Percentiles rank a stretch among this genome's conserved stretches.
phyloP scores from a whole-genome alignment of 371 early-diverging fungal species.

The Lichtheimia corymbifera region DNA sequence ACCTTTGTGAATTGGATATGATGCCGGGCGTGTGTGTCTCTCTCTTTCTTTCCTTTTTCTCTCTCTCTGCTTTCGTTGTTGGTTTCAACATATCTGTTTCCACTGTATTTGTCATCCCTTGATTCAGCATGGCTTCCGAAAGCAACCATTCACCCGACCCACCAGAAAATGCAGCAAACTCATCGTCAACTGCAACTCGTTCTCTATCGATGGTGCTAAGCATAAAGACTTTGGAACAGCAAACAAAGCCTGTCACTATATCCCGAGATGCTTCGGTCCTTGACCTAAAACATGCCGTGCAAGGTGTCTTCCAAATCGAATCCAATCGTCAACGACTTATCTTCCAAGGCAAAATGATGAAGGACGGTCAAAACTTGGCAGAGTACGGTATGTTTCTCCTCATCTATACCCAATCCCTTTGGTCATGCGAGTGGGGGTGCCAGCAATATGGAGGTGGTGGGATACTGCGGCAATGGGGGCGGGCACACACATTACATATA shows the following conservation, averaged over 20 bases:
- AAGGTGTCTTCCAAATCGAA: conserved; percentile 52
- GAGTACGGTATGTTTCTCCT: conserved; percentile 51
- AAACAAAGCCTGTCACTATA: conserved; percentile 54
- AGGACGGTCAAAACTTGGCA: conserved; percentile 51
- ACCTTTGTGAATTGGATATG: background rate
- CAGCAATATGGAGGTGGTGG: too few species aligned
- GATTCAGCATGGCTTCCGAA: background rate
- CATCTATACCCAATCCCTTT: background rate
- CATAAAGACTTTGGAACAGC: conserved; percentile 57
- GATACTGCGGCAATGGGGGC: too few species aligned
- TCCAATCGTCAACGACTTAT: conserved; percentile 59
- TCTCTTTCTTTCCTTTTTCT: background rate
- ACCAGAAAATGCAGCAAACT: background rate
- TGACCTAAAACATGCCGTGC: conserved; percentile 56
- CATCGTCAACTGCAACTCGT: background rate
- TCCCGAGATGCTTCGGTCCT: conserved; percentile 54
- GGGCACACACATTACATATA: background rate
- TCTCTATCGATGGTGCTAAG: conserved; percentile 40
- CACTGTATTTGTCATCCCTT: background rate
- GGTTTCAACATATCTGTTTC: background rate
- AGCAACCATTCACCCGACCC: background rate
- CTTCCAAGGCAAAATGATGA: conserved; percentile 61
- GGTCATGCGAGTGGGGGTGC: background rate
- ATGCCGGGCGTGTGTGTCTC: background rate
- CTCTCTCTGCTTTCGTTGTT: background rate